Conservation (phyloP, 2,329 filamentous ascomycete genomes). For the Beauveria bassiana region DNA sequence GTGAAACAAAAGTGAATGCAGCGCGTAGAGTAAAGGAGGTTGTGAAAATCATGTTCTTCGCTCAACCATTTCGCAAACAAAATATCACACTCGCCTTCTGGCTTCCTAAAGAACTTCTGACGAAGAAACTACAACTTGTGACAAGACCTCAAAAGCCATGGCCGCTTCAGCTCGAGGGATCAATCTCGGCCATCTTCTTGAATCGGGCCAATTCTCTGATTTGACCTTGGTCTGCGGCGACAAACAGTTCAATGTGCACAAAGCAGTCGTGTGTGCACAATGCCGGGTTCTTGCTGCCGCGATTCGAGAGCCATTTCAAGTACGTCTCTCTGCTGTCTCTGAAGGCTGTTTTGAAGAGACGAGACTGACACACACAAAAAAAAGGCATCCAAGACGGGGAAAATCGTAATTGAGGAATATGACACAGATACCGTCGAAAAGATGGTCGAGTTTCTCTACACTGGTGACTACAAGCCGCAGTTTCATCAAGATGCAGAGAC, state of each 20-base stretch:
- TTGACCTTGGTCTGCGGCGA: neutral
- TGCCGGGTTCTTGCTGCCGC: neutral
- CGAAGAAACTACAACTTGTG: too few species aligned
- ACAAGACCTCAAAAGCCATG: neutral
- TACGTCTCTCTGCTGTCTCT: neutral
- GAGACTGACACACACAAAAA: too few species aligned
- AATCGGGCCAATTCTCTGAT: neutral
- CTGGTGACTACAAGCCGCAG: neutral
- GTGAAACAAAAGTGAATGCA: too few species aligned
- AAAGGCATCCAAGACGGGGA: neutral
- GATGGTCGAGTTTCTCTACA: neutral
- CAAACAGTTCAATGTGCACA: neutral
- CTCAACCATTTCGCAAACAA: too few species aligned
- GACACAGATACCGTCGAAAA: neutral
- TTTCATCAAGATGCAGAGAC: too few species aligned
- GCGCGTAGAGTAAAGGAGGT: too few species aligned
- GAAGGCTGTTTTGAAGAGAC: neutral
- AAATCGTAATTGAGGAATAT: neutral
- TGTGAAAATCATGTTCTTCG: too few species aligned
- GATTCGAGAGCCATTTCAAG: neutral
- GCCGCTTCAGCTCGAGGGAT: neutral
- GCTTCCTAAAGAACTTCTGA: too few species aligned
- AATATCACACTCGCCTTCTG: too few species aligned
- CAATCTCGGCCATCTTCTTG: neutral
- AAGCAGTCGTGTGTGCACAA: neutral